Evolutionary conservation across 1,284 basidiomycete species (phyloP), one percentile per base, ranked within the genome.

Genomic region (Pyrrhoderma noxium): DNA sequence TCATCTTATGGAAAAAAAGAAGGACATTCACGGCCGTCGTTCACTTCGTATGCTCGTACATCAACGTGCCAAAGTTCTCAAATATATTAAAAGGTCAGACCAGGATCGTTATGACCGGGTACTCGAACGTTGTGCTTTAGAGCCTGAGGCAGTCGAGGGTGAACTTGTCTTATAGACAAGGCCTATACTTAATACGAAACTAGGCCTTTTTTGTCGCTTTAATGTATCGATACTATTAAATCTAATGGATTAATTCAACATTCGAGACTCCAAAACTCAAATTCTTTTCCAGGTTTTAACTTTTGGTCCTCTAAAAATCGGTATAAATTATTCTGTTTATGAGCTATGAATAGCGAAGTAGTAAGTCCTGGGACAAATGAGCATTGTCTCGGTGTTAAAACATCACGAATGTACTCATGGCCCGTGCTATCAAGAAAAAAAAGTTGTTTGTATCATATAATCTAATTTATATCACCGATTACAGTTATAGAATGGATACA

Each of bases 131-230:
- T 71, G 95, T 25, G 94, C 87, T 1, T 65, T 97, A 44, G 84
- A 93, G 59, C 75, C 80, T 21, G 75, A 76, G 57, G 83, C 85
- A 21, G 89, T 97, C 3, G 93, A 96, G 68, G 93, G 93, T 43
- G 93, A 97, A 65, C 69, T 96, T 37, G 74, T 84, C 52, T 75
- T 89, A 34, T 72, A 64, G 63, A 37, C 14, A 31, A n/a, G 25
- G 11, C 27, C 27, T 11, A 31, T 31, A n/a, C 21, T 40, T n/a
- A 16, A n/a, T 5, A 5, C 5, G n/a, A 40, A 40, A 14, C n/a
- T 22, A 40, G 7, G n/a, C n/a, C 14, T 40, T 25, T 11, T 38
- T 14, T 40, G 21, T 40, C 21, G 34, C 8, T 14, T 8, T 22
- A 31, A 42, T 36, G 21, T 11, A 38, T 46, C 19, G 19, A 36